Conservation (phyloP, 2,329 filamentous ascomycete species). For the Aureobasidium sp. region DNA sequence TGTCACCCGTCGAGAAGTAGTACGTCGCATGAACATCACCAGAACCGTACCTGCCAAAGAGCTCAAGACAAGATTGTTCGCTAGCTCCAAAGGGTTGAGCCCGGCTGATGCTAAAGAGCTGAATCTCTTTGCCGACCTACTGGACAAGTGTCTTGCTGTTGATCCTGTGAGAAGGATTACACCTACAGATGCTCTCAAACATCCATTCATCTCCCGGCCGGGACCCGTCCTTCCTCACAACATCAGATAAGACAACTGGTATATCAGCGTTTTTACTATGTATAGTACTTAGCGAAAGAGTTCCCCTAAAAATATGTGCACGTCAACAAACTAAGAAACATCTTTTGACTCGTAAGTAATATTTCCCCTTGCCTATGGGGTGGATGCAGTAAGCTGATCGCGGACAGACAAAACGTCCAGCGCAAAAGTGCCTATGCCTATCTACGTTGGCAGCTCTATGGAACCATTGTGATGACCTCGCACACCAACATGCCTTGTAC, state of each 20-base stretch:
- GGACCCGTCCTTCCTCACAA: conserved; percentile 18
- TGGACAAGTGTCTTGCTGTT: conserved; percentile 79
- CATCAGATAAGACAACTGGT: background rate
- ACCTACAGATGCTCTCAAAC: conserved; percentile 74
- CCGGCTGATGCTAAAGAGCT: conserved; percentile 69
- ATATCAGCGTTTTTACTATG: background rate
- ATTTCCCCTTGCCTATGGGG: too few species aligned
- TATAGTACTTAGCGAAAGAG: too few species aligned
- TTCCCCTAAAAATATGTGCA: too few species aligned
- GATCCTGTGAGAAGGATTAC: conserved; percentile 91
- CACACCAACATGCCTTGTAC: too few species aligned
- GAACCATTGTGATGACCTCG: too few species aligned
- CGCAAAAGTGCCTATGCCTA: too few species aligned
- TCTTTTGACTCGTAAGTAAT: too few species aligned
- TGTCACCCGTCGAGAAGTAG: conserved; percentile 69
- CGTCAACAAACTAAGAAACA: too few species aligned
- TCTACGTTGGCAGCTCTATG: too few species aligned
- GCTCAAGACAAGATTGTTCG: conserved; percentile 67
- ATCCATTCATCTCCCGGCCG: conserved; percentile 65
- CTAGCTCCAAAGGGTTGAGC: conserved; percentile 57
- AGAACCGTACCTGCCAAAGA: conserved; percentile 60
- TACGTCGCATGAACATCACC: conserved; percentile 58
- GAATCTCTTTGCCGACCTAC: conserved; percentile 72
- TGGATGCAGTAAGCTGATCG: too few species aligned
- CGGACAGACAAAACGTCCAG: too few species aligned